These are phyloP conservation scores for Zoysia japonica DNA, from an alignment of 176 grass and related monocot genomes.

Conservation along the genomic window DNA sequence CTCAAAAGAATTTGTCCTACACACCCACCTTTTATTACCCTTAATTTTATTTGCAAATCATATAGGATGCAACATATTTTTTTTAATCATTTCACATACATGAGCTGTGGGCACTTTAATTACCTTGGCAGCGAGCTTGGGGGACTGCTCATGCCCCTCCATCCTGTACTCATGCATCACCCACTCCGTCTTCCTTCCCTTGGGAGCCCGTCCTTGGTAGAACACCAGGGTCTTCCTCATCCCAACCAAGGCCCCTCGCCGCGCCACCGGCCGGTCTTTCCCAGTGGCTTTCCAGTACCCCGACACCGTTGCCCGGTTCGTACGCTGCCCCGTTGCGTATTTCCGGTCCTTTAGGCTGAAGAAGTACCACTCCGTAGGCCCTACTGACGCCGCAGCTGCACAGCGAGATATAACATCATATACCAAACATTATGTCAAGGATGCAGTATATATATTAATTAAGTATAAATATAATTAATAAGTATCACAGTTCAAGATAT, in stretches of 20 bases:
- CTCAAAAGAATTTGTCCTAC: neutral
- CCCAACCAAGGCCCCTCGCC: constrained; percentile 47
- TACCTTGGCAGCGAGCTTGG: constrained; percentile 51
- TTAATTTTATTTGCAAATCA: neutral
- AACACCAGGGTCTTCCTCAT: constrained; percentile 97
- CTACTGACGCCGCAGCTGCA: constrained; percentile 52
- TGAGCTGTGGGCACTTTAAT: neutral
- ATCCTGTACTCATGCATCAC: constrained; percentile 97
- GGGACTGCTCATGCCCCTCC: constrained; percentile 38
- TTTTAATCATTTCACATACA: neutral
- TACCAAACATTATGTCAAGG: too few species aligned
- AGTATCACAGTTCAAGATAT: too few species aligned
- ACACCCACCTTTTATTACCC: neutral
- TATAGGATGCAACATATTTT: neutral
- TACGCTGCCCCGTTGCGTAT: constrained; percentile 85
- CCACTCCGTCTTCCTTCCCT: constrained; percentile 93
- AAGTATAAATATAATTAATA: too few species aligned
- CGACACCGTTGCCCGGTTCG: constrained; percentile 65
- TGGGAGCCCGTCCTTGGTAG: constrained; percentile 85
- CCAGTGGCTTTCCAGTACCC: constrained; percentile 99
- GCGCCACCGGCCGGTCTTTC: constrained; percentile 60
- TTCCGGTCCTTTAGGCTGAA: constrained; percentile 73
- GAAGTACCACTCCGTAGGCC: constrained; percentile 82
- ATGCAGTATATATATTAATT: too few species aligned
- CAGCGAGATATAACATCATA: too few species aligned